Evolutionary conservation across 164 flowering plant genomes (phyloP), one percentile per base, ranked within the genome.

Genomic region (Tetracentron sinense): DNA sequence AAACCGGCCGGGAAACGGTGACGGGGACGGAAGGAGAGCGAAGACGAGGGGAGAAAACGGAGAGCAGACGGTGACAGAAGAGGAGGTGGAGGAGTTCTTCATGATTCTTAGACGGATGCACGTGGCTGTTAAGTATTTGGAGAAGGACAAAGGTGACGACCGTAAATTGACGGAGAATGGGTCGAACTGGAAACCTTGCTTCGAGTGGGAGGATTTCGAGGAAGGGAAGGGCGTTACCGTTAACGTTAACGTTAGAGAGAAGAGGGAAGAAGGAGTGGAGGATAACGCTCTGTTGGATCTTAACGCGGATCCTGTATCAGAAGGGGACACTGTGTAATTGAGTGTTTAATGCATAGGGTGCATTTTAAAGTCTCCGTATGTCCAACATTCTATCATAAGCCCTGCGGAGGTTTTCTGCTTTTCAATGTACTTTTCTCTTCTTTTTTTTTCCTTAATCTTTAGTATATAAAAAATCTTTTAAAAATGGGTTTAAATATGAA

Each of bases 1-100:
- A 33, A 8, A 33, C 6, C 38, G 38, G 38, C 6, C 38, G 38
- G 29, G 4, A n/a, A 35, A 51, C 58, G 57, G 64, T 11, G 52
- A 30, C n/a, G 48, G 38, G 25, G 60, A 61, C n/a, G 44, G 71
- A 23, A 22, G 64, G 20, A 60, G 66, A 30, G 25, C 11, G 67
- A 23, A 14, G 51, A 19, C 30, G 30, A 17, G 47, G 54, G 54
- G 6, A 27, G 58, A 50, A 1, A 58, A 57, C 20, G 49, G 52
- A 15, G 49, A 42, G 56, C 16, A 25, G 46, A 31, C 38, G 26
- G 65, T 68, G 4, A 60, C 70, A 51, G 82, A 79, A 54, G 81
- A 64, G 15, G 82, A 82, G 62, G 84, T 82, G 47, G 84, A 82
- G 51, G 86, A 80, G 63, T 82, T 82, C 78, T 80, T 74, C 56